Evolutionary conservation across 2,329 filamentous ascomycete species (phyloP), one percentile per base, ranked within the genome.

Genomic region (Phaeosphaeriaceae sp.): DNA sequence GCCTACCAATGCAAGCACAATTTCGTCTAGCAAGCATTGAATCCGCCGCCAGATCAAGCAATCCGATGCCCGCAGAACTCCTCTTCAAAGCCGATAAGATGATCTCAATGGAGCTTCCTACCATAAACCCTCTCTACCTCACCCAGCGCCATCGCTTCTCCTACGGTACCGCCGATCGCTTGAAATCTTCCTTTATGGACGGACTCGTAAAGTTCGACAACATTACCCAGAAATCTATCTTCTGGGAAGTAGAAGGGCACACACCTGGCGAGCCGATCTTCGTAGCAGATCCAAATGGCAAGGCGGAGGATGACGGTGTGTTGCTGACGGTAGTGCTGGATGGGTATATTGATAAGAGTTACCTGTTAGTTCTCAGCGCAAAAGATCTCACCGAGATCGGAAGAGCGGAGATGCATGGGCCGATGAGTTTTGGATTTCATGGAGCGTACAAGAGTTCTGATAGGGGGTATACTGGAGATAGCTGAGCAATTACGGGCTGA

Each of bases 181-280:
- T 86, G 1, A 77, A 80, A 35, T 85, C 81, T 32, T 83, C 83
- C 0, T 76, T 88, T 32, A 73, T 85, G 39, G 87, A 90, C 59
- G 79, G 78, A 0, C 75, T 90, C 21, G 79, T 80, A 57, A 90
- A 90, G 71, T 86, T 84, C 15, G 86, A 91, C 63, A 76, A 83
- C 3, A 59, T 73, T 8, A 86, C 81, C 0, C 74, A 80, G 9
- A 76, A 78, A 21, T 75, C 77, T 0, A 52, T 81, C 3, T 75
- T 81, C 51, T 90, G 87, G 87, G 77, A 81, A 9, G 76, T 77
- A 0, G 66, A 74, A 1, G 85, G 81, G 0, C 86, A 90, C 60
- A 87, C 85, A 0, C 87, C 88, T 0, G 83, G 87, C 1, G 88
- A 90, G 68, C 78, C 87, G 0, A 84, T 90, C 26, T 90, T 90